Evolutionary conservation across 305 asterid genomes (phyloP).

Genomic region (Coffea humblotiana): DNA sequence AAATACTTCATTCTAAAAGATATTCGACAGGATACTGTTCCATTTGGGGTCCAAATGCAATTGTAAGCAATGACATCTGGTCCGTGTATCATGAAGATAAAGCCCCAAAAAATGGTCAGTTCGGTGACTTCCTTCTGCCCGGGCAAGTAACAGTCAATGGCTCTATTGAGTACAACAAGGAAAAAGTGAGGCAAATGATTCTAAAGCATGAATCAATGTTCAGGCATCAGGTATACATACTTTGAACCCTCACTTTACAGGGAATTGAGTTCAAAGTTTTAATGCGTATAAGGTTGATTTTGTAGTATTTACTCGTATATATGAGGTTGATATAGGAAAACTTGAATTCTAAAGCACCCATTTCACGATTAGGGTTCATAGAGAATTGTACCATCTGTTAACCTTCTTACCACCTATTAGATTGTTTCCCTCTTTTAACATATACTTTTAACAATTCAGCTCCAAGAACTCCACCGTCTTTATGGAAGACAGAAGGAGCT

Average conservation of each 20-base stretch:
- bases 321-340: background rate
- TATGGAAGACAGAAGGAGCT: constrained; percentile 58
- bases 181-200: constrained; percentile 48
- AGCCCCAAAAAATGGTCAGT: constrained; percentile 24
- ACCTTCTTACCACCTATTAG: background rate
- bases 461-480: constrained; percentile 70
- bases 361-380: background rate
- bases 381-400: background rate
- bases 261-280: background rate
- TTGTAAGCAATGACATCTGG: constrained; percentile 28
- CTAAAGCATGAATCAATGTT: constrained; percentile 59
- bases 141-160: constrained; percentile 12
- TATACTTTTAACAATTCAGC: constrained; percentile 36
- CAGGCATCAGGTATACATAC: constrained; percentile 52
- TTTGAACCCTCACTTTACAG: background rate
- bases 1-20: constrained; percentile 37
- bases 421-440: background rate
- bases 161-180: constrained; percentile 18
- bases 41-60: constrained; percentile 38
- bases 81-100: constrained; percentile 34
- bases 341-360: background rate
- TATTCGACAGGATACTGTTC: constrained; percentile 30
- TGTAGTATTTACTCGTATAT: background rate
- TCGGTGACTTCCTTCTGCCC: constrained; percentile 18
- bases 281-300: background rate